Percentiles rank a stretch among this genome's conserved stretches.
phyloP scores from a whole-genome alignment of 768 basidiomycete genomes.

The Saitozyma podzolica region DNA sequence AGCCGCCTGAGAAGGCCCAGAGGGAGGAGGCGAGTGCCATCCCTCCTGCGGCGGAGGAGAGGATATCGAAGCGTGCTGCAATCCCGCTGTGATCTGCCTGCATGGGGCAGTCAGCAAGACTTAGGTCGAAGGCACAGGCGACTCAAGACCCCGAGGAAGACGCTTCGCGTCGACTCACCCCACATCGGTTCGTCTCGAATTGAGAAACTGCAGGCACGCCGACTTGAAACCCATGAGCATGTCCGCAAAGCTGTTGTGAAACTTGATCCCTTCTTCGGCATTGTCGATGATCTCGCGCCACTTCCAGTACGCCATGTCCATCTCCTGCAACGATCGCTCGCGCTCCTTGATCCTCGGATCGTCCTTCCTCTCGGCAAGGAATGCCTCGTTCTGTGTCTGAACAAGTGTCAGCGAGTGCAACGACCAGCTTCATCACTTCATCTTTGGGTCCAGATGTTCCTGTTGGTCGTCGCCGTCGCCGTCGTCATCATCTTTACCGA shows the following conservation, averaged over 20 bases:
- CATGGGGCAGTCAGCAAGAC: background rate
- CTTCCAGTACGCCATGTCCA: conserved; percentile 82
- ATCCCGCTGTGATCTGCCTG: conserved; percentile 21
- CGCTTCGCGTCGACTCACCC: conserved; percentile 58
- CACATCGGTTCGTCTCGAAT: conserved; percentile 69
- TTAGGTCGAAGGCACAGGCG: background rate
- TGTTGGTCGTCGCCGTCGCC: no score
- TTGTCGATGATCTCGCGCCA: conserved; percentile 82
- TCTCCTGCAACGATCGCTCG: conserved; percentile 74
- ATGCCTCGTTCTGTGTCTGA: conserved; percentile 68
- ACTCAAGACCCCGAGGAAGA: background rate
- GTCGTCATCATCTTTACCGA: background rate
- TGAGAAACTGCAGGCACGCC: conserved; percentile 72
- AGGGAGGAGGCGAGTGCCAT: background rate
- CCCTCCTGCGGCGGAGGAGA: conserved; percentile 9
- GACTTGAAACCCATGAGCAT: conserved; percentile 75
- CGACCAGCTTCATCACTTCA: background rate
- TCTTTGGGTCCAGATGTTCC: background rate
- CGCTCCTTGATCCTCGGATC: conserved; percentile 76
- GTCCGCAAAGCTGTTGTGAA: conserved; percentile 80
- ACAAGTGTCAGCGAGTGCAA: background rate
- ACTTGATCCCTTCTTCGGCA: conserved; percentile 87
- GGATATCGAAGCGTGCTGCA: conserved; percentile 10
- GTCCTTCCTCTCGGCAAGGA: conserved; percentile 73
- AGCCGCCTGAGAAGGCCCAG: no score